Evolutionary conservation across 306 rosid species (phyloP).

Genomic region (Cicer bijugum): DNA sequence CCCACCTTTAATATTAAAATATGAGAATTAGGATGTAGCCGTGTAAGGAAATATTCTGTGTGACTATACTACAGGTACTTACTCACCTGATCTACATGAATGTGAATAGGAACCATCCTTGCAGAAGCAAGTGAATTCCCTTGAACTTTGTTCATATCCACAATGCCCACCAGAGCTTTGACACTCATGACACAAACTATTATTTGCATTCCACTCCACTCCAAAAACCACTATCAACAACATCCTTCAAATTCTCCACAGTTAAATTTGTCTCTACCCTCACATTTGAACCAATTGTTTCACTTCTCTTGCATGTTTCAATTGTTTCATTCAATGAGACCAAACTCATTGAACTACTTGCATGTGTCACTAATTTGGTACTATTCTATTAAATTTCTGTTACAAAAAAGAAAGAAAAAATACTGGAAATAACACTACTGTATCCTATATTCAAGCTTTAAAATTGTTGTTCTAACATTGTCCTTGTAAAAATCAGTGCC

Average conservation of each 20-base stretch:
- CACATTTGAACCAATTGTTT: too few species aligned
- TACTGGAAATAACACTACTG: too few species aligned
- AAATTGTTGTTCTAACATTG: not conserved
- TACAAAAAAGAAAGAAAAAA: too few species aligned
- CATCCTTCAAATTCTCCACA: conserved; percentile 30
- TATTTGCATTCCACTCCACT: conserved; percentile 54
- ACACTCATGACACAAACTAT: conserved; percentile 50
- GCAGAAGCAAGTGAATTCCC: conserved; percentile 60
- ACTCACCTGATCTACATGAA: conserved; percentile 52
- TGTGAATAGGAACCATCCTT: conserved; percentile 46
- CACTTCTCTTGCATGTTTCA: conserved; percentile 40
- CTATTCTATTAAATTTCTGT: not conserved
- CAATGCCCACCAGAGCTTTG: conserved; percentile 53
- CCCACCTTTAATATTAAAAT: too few species aligned
- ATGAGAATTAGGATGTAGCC: too few species aligned
- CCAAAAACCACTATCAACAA: conserved; percentile 55
- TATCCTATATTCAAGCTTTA: not conserved
- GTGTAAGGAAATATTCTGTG: too few species aligned
- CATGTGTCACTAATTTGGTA: not conserved
- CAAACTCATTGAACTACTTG: not conserved
- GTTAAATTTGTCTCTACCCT: conserved; percentile 19
- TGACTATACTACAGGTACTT: not conserved
- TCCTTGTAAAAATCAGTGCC: conserved; percentile 1
- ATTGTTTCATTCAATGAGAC: not conserved
- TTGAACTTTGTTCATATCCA: conserved; percentile 45